These are phyloP conservation scores for Talaromyces trachyspermus DNA, from an alignment of 495 filamentous ascomycete species.

Conservation along the genomic window DNA sequence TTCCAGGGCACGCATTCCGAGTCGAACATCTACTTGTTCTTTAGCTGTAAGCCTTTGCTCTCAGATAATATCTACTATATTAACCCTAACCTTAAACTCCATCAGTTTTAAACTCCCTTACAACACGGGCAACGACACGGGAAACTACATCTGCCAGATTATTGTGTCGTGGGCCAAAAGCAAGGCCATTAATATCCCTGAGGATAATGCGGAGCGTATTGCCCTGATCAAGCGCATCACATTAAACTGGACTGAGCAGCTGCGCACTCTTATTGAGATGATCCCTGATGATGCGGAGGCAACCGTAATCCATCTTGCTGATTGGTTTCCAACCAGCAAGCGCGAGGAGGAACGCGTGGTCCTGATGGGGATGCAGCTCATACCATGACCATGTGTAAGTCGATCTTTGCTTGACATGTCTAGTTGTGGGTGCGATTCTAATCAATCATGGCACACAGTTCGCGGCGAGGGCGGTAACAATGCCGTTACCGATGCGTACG, in stretches of 20 bases:
- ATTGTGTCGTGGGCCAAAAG: constrained; percentile 46
- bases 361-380: constrained; percentile 48
- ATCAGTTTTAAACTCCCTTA: constrained; percentile 42
- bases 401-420: not conserved
- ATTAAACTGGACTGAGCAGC: constrained; percentile 48
- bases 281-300: constrained; percentile 42
- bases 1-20: constrained; percentile 53
- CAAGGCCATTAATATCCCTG: constrained; percentile 34
- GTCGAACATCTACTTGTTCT: constrained; percentile 50
- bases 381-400: constrained; percentile 52
- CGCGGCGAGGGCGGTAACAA: constrained; percentile 57
- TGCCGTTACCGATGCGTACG: constrained; percentile 44
- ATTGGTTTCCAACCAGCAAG: constrained; percentile 43
- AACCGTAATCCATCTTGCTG: constrained; percentile 45
- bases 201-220: constrained; percentile 31
- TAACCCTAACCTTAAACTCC: too few species aligned
- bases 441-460: too few species aligned
- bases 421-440: constrained; percentile 13
- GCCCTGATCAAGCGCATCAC: constrained; percentile 46
- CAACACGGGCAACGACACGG: constrained; percentile 32
- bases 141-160: constrained; percentile 41
- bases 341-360: constrained; percentile 35
- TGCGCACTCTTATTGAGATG: constrained; percentile 36
- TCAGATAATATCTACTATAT: too few species aligned
- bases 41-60: constrained; percentile 35